Evolutionary conservation across 768 basidiomycete species (phyloP), one percentile per base, ranked within the genome.

Genomic region (Russula compacta): DNA sequence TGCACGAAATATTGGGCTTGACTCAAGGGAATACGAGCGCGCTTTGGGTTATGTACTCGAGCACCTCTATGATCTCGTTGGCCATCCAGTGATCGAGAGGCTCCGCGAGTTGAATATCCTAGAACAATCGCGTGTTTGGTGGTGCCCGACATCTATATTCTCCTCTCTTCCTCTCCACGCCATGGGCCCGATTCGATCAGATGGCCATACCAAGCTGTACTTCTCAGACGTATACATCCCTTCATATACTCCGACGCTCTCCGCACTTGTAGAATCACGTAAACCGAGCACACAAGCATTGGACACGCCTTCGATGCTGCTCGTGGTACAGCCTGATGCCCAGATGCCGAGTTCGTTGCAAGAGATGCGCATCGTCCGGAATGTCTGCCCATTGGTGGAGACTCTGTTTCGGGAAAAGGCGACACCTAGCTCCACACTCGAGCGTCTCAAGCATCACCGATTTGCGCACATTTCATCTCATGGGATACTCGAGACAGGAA

Each of bases 211-310:
- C 9, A 32, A 49, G 33, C 33, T 12, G 17, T 35, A 36, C n/a
- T 51, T 51, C 35, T 51, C 15, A 12, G 48, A 49, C 15, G 12
- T 33, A 12, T 49, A 49, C 12, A 49, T 49, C 2, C 5, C 29
- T 17, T 49, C 48, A 32, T 49, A 49, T 17, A 49, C 48, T 6
- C 48, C 48, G 24, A 48, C 46, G 9, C 24, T 48, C 24, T 48
- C 19, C 12, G 24, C 46, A 29, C 24, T 48, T 0, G 32, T 49
- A 6, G 29, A 32, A n/a, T 32, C 48, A 6, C 48, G 12, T 8
- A 32, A 32, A 8, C 6, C 12, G 6, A 11, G 29, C 32, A 11
- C 66, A 75, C 82, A 44, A 71, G 74, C 2, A 6, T 14, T 32
- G 12, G 14, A 33, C 6, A 29, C 3, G 5, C 48, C 48, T 11